A percentile compares a stretch with the other conserved stretches of the same genome.
phyloP scores from a whole-genome alignment of 768 basidiomycete genomes.

The Chalciporus chontae region DNA sequence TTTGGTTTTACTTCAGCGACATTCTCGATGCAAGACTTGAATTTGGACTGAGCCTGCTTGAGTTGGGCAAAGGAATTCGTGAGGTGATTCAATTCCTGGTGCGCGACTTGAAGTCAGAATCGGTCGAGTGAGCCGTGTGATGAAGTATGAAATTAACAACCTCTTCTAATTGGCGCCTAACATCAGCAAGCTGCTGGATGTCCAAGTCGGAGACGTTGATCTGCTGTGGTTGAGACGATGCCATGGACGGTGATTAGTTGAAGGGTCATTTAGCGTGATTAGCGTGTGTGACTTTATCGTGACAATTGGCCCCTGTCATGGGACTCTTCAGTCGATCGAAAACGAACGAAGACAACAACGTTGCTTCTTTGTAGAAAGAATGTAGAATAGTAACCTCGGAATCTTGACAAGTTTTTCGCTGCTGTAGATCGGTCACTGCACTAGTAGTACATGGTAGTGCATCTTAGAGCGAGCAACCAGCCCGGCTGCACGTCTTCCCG shows the following conservation, averaged over 20 bases:
- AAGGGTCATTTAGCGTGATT: constrained; percentile 7
- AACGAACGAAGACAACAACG: too few relatives aligned
- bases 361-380: too few relatives aligned
- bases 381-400: too few relatives aligned
- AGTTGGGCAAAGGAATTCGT: constrained; percentile 91
- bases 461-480: too few relatives aligned
- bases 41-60: constrained; percentile 90
- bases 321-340: too few relatives aligned
- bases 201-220: constrained; percentile 83
- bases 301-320: constrained; percentile 13
- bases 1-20: constrained; percentile 68
- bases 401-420: too few relatives aligned
- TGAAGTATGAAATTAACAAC: constrained; percentile 35
- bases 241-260: constrained; percentile 25
- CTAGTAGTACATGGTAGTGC: too few relatives aligned
- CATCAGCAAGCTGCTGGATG: constrained; percentile 81
- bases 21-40: constrained; percentile 81
- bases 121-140: background rate
- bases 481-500: too few relatives aligned
- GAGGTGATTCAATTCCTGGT: constrained; percentile 87
- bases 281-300: constrained; percentile 5
- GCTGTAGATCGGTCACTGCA: too few relatives aligned
- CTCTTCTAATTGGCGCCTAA: constrained; percentile 90
- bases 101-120: constrained; percentile 1
- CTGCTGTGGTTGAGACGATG: constrained; percentile 54